These are phyloP conservation scores for Fusarium mangiferae DNA, from an alignment of 2,329 filamentous ascomycete species.

Conservation along the genomic window DNA sequence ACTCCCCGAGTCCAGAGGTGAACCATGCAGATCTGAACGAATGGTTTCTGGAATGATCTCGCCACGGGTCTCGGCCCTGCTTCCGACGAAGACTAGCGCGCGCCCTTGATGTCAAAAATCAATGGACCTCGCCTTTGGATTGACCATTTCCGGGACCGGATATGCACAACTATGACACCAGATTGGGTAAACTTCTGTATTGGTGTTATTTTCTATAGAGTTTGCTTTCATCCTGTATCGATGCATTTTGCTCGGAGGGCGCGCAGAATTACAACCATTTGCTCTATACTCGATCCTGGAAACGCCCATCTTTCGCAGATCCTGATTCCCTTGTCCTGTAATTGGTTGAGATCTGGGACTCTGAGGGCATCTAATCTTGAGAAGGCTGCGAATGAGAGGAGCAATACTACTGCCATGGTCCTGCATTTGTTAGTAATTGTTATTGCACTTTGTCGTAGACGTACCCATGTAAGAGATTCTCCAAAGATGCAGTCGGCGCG, in stretches of 20 bases:
- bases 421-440: background rate
- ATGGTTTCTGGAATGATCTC: conserved; percentile 11
- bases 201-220: rapidly evolving
- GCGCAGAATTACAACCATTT: conserved; percentile 36
- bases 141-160: background rate
- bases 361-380: conserved; percentile 21
- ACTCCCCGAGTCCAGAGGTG: background rate
- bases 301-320: conserved; percentile 38
- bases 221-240: conserved; percentile 9
- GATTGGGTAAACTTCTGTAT: background rate
- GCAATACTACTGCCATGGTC: conserved; percentile 30
- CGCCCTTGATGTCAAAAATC: conserved; percentile 28
- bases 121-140: background rate
- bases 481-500: conserved; percentile 17
- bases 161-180: background rate
- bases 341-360: conserved; percentile 26
- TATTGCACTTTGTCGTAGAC: rapidly evolving
- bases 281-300: conserved; percentile 33
- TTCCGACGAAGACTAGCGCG: background rate
- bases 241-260: conserved; percentile 34
- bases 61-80: background rate
- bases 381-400: conserved; percentile 33
- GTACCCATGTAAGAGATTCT: conserved; percentile 33
- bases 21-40: background rate
- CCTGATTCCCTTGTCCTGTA: conserved; percentile 33